Base-by-base conservation (phyloP, 805 yeast species). In the Nakazawaea populi region DNA sequence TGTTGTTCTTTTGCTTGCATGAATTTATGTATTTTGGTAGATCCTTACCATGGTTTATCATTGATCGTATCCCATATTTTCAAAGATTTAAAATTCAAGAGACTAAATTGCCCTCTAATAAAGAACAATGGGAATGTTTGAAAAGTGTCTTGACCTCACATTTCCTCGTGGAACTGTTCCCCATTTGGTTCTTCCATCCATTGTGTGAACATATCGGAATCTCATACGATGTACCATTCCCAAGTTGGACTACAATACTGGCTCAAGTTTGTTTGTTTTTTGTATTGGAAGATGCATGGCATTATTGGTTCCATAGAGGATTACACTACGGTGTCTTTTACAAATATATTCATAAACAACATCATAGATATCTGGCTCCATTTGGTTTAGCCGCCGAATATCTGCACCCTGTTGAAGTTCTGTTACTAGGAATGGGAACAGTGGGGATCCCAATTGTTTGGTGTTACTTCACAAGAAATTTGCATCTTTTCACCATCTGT, bases 151-250 rank as follows among this genome's bases (percentile, higher is more conserved):
- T 94, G 51, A 78, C 82, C 46, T 86, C 95, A 3, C 99, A 92
- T 72, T 83, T 90, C 68, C 69, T 92, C 56, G 96, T 92, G 47
- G 99, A 92, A 74, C 96, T 96, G 5, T 75, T 94, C 55, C 98
- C 97, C 51, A 94, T 92, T 58, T 92, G 97, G 96, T 85, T 90
- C 47, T 92, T 92, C 82, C 97, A 92, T 69, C 96, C 97, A 55
- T 71, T 92, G 64, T 89, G 97, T 72, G 81, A 83, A 61, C 74
- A 76, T 60, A 76, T 92, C 55, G 95, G 96, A 55, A 87, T 94
- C 59, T 69, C 83, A 10, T 80, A 82, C 61, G 73, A 77, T 31
- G 96, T 90, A 12, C 97, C 98, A 14, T 90, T 92, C 77, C 97
- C 98, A 47, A 63, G 79, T 11, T 60, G 72, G 63, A 68, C 69